Evolutionary conservation across 192 early-diverging fungal species (phyloP), one percentile per base, ranked within the genome.

Genomic region (Gryganskiella cystojenkinii): DNA sequence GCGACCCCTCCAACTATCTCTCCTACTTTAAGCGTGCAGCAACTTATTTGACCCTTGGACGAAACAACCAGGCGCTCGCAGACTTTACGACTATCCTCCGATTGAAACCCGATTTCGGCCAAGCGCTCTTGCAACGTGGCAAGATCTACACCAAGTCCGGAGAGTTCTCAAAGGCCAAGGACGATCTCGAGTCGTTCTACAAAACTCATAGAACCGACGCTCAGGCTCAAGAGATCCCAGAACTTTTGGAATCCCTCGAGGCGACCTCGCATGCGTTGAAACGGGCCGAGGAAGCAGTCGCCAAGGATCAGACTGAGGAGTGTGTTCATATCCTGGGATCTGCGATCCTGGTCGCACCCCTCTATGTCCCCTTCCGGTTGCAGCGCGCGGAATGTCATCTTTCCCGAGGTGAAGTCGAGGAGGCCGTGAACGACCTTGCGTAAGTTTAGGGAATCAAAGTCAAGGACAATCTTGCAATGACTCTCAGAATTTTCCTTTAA

Each of bases 11-110:
- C 49, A 92, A 95, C 85, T 94, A 96, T 61, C 70, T 95, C 11
- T 90, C 90, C n/a, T 94, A 92, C 82, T 97, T 92, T 74, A 90
- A 92, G 73, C 87, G 96, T 50, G 97, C 96, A 0, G 90, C 92
- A 15, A 91, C 92, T 9, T 91, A 95, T 49, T 79, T 98, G 44
- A 87, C 87, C 22, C 63, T 96, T 28, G 94, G 92, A 52, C 87
- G 89, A 42, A 87, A 86, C 55, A 62, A 79, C 8, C 85, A 89
- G 43, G 97, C 97, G 4, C 62, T 95, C 1, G 81, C 85, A 17
- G 97, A 99, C 80, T 95, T 98, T 79, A 79, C 87, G 33, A 88
- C 85, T 28, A 94, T 92, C 13, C 85, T 99, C 9, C 70, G 89
- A 34, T 71, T 97, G 11, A 94, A 92, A 71, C 92, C 92, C 0